Percentiles rank a stretch among this genome's conserved stretches.
Conservation (phyloP, 805 yeast species). For the Pichia phayaonensis region DNA sequence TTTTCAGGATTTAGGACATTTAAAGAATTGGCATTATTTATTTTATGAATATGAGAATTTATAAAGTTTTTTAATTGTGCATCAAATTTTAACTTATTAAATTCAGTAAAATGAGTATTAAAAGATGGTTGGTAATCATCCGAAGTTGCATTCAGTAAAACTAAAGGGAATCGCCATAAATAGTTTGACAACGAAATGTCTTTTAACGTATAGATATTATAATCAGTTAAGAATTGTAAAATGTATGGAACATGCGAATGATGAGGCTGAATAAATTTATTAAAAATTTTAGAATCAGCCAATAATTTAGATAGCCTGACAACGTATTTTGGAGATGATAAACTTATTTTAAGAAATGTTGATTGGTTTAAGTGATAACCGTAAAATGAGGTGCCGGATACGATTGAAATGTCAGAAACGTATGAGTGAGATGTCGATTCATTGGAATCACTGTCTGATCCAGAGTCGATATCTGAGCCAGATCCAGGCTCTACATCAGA, state of each 20-base stretch:
- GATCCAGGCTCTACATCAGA: neutral
- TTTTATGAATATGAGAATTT: conserved; percentile 12
- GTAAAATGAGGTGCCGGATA: conserved; percentile 75
- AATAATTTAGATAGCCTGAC: conserved; percentile 45
- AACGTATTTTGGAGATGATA: conserved; percentile 55
- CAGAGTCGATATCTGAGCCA: conserved; percentile 1
- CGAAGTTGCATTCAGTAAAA: conserved; percentile 2
- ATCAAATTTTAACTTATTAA: conserved; percentile 23
- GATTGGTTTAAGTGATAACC: conserved; percentile 67
- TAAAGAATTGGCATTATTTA: conserved; percentile 3
- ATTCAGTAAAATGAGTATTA: conserved; percentile 17
- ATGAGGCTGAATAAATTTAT: conserved; percentile 40
- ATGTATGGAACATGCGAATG: conserved; percentile 78
- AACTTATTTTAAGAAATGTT: conserved; percentile 59
- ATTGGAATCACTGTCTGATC: conserved; percentile 10
- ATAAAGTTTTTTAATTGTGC: conserved; percentile 30
- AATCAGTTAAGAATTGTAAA: conserved; percentile 76
- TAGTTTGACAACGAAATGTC: conserved; percentile 50
- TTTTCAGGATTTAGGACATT: conserved; percentile 25
- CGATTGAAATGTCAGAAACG: conserved; percentile 53
- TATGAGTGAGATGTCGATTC: conserved; percentile 20
- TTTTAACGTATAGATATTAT: conserved; percentile 75
- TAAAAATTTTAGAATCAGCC: conserved; percentile 36
- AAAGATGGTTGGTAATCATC: conserved; percentile 17
- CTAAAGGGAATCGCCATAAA: conserved; percentile 52